Conservation (phyloP, 306 rosid species). For the Adenanthera pavonina region DNA sequence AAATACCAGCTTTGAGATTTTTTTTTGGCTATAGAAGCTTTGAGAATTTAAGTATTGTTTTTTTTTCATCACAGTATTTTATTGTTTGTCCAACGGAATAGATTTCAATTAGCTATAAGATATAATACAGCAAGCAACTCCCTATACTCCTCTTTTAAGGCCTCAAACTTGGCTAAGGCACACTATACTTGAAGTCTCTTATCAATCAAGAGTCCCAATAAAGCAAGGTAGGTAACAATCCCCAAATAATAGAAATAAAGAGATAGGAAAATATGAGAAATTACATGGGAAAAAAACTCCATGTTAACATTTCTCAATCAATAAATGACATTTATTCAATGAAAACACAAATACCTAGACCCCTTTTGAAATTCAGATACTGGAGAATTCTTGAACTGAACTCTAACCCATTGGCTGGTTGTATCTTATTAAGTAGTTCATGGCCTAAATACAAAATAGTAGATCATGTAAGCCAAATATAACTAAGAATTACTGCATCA, state of each 20-base stretch:
- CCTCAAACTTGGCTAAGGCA: not conserved
- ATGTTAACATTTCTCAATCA: not conserved
- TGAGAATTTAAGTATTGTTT: too few species aligned
- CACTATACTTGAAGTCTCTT: not conserved
- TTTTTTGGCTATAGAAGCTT: too few species aligned
- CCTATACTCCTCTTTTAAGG: not conserved
- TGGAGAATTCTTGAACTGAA: conserved; percentile 65
- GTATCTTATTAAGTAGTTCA: conserved; percentile 69
- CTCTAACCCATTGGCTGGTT: conserved; percentile 66
- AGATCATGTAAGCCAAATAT: too few species aligned
- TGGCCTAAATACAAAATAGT: too few species aligned
- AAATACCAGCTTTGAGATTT: too few species aligned
- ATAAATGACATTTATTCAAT: not conserved
- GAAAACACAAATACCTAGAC: conserved; percentile 55
- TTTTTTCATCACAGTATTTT: not conserved
- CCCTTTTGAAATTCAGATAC: conserved; percentile 83
- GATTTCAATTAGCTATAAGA: not conserved
- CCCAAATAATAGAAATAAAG: not conserved
- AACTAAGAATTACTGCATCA: too few species aligned
- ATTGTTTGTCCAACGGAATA: not conserved
- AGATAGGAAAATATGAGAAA: not conserved
- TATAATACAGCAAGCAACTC: too few species aligned
- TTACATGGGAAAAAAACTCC: not conserved
- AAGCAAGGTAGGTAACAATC: not conserved
- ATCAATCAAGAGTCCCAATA: not conserved